These are phyloP conservation scores for Aspergillus neoniger DNA, from an alignment of 2,329 filamentous ascomycete genomes.

Conservation along the genomic window DNA sequence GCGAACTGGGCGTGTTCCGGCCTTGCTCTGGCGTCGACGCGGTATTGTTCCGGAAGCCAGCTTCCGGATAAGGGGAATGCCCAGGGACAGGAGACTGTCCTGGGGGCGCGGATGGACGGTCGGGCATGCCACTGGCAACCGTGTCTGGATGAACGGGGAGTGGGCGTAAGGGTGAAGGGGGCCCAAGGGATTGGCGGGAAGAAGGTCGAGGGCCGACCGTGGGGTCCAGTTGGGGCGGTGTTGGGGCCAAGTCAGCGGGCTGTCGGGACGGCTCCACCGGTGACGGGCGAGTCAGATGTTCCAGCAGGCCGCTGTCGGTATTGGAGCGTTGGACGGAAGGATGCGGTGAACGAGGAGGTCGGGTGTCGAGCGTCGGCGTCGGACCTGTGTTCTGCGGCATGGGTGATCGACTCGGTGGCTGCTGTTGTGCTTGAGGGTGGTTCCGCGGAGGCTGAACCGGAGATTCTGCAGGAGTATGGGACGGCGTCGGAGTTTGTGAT, in stretches of 20 bases:
- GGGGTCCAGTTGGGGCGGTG: constrained; percentile 15
- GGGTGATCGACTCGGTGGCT: constrained; percentile 13
- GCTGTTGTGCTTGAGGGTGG: not conserved
- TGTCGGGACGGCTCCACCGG: constrained; percentile 22
- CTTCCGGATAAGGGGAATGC: constrained; percentile 17
- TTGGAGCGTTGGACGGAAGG: constrained; percentile 28
- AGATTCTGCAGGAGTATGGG: not conserved
- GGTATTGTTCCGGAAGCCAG: constrained; percentile 28
- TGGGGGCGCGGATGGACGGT: constrained; percentile 17
- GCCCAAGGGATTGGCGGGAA: constrained; percentile 25
- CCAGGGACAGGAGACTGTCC: constrained; percentile 9
- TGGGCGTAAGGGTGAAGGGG: constrained; percentile 24
- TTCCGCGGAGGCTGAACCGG: not conserved
- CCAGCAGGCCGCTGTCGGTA: constrained; percentile 29
- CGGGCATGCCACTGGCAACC: constrained; percentile 22
- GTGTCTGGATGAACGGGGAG: constrained; percentile 13
- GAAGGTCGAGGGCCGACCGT: constrained; percentile 18
- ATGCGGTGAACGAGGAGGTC: constrained; percentile 19
- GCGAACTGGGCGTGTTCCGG: constrained; percentile 48
- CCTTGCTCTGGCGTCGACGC: constrained; percentile 46
- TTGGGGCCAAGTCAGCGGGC: constrained; percentile 19
- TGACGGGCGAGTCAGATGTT: constrained; percentile 24
- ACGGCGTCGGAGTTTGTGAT: not conserved
- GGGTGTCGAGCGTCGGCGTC: constrained; percentile 18
- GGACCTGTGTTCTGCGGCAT: constrained; percentile 23